phyloP scores from a whole-genome alignment of 257 asterid species.

The Eustoma russellianum region DNA sequence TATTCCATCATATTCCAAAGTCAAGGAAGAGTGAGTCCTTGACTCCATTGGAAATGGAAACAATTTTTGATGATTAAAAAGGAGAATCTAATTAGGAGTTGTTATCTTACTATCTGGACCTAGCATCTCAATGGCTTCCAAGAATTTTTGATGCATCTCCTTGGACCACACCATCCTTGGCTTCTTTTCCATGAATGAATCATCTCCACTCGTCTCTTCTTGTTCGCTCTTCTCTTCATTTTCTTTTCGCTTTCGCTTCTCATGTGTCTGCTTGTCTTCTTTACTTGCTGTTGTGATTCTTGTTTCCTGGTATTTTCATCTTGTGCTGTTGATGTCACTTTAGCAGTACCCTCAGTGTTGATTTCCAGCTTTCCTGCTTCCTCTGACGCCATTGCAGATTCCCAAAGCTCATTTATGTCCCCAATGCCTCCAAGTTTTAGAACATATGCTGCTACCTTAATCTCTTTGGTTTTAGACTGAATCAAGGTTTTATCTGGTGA shows the following conservation, averaged over 20 bases:
- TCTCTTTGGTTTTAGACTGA: slow-evolving; percentile 20
- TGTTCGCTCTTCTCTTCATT: slow-evolving; percentile 6
- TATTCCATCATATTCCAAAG: no score
- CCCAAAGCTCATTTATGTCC: slow-evolving; percentile 33
- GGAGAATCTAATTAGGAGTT: not conserved
- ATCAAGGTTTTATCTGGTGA: slow-evolving; percentile 25
- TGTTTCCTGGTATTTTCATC: slow-evolving; percentile 10
- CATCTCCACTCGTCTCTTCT: slow-evolving; percentile 20
- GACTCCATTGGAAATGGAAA: no score
- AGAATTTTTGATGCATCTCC: slow-evolving; percentile 54
- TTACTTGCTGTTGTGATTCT: slow-evolving; percentile 8
- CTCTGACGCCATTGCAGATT: slow-evolving; percentile 23
- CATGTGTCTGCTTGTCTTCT: slow-evolving; percentile 2
- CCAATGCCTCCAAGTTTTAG: slow-evolving; percentile 16
- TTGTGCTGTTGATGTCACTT: slow-evolving; percentile 5
- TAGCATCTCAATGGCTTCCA: slow-evolving; percentile 43
- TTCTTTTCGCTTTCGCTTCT: slow-evolving; percentile 17
- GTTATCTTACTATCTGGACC: slow-evolving; percentile 41
- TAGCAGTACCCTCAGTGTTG: slow-evolving; percentile 10
- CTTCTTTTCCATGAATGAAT: slow-evolving; percentile 26
- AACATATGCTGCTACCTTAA: slow-evolving; percentile 29
- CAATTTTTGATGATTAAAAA: no score
- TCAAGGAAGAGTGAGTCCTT: no score
- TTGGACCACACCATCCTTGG: slow-evolving; percentile 52
- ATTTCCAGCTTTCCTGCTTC: slow-evolving; percentile 10